Evolutionary conservation across 805 yeast genomes (phyloP).

Genomic region (Hanseniaspora osmophila): DNA sequence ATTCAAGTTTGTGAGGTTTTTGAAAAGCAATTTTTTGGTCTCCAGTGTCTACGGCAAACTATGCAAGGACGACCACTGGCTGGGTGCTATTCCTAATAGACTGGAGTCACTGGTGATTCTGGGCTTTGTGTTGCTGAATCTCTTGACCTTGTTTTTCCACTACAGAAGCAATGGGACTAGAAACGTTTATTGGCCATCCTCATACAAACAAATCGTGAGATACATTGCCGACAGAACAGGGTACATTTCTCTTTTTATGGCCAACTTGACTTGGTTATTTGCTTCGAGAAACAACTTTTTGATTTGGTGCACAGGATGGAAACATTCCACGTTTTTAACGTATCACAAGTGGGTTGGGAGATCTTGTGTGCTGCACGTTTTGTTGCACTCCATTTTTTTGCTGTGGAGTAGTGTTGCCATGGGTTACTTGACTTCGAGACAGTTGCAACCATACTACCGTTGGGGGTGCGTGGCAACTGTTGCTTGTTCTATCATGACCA

Average conservation of each 20-base stretch:
- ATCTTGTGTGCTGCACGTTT: conserved; percentile 30
- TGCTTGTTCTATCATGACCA: conserved; percentile 28
- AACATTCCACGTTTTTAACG: conserved; percentile 42
- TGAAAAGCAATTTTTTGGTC: background rate
- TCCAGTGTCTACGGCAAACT: background rate
- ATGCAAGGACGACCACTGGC: conserved; percentile 14
- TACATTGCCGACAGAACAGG: conserved; percentile 40
- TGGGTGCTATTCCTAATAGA: conserved; percentile 18
- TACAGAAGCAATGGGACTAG: conserved; percentile 3
- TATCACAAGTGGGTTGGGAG: conserved; percentile 57
- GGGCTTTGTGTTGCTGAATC: conserved; percentile 11
- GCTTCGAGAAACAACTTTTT: conserved; percentile 63
- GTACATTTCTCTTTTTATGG: conserved; percentile 30
- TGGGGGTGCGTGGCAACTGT: conserved; percentile 20
- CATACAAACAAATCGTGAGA: conserved; percentile 9
- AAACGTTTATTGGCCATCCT: conserved; percentile 7
- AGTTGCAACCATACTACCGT: conserved; percentile 29
- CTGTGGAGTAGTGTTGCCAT: conserved; percentile 30
- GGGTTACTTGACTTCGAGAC: conserved; percentile 26
- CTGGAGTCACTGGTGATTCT: conserved; percentile 11
- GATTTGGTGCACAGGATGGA: conserved; percentile 47
- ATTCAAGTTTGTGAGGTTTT: background rate
- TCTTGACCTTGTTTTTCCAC: conserved; percentile 3
- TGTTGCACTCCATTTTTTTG: conserved; percentile 44
- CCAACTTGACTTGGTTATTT: conserved; percentile 45